phyloP scores from a whole-genome alignment of 1,139 yeast genomes.

The Debaryomycetaceae sp. region DNA sequence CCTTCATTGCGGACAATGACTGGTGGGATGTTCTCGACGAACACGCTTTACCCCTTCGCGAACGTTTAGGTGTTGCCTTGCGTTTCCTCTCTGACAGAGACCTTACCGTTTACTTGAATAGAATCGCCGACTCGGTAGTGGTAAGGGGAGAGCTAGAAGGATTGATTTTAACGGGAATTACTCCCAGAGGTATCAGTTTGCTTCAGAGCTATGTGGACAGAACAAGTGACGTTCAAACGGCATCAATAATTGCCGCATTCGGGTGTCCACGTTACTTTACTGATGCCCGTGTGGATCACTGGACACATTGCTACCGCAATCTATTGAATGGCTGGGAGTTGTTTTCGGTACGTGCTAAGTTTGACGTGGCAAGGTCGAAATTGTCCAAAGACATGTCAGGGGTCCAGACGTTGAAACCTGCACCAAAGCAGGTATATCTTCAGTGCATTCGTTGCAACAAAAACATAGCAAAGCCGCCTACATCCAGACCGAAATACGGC shows the following conservation, averaged over 20 bases:
- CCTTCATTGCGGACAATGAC: conserved; percentile 88
- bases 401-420: conserved; percentile 42
- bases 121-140: conserved; percentile 71
- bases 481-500: conserved; percentile 5
- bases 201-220: conserved; percentile 85
- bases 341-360: conserved; percentile 73
- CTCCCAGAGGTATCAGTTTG: conserved; percentile 76
- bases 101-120: conserved; percentile 59
- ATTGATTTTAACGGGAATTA: conserved; percentile 81
- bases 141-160: conserved; percentile 87
- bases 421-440: conserved; percentile 72
- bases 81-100: conserved; percentile 81
- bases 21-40: conserved; percentile 97
- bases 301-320: conserved; percentile 75
- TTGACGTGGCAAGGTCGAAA: conserved; percentile 75
- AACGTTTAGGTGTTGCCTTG: conserved; percentile 85
- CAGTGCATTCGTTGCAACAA: conserved; percentile 83
- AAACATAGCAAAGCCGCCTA: conserved; percentile 44
- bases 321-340: conserved; percentile 82
- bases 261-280: conserved; percentile 80
- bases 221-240: conserved; percentile 91
- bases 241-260: conserved; percentile 73
- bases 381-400: conserved; percentile 56
- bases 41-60: conserved; percentile 80
- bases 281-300: conserved; percentile 67